These are phyloP conservation scores for Dryas integrifolia DNA, from an alignment of 331 rosid species.

Conservation along the genomic window DNA sequence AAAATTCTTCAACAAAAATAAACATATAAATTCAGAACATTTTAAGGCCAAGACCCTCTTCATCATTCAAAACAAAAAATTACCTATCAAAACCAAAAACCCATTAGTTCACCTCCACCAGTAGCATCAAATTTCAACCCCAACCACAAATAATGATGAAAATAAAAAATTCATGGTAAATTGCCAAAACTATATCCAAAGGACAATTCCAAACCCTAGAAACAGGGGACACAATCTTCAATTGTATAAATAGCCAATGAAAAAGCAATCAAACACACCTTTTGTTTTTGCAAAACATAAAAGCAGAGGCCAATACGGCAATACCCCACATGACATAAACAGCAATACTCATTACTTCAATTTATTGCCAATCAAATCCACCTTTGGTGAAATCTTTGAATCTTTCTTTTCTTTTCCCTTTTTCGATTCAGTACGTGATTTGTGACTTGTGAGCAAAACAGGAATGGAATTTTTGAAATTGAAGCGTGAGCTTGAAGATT, in stretches of 20 bases:
- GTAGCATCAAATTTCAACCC: slow-evolving; percentile 18
- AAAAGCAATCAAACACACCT: slow-evolving; percentile 47
- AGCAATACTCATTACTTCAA: slow-evolving; percentile 41
- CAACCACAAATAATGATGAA: slow-evolving; percentile 16
- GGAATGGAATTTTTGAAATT: slow-evolving; percentile 10
- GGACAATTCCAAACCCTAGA: slow-evolving; percentile 23
- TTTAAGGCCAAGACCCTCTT: slow-evolving; percentile 17
- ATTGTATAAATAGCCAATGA: slow-evolving; percentile 10
- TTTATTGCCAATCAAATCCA: slow-evolving; percentile 31
- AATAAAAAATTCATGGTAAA: slow-evolving; percentile 10
- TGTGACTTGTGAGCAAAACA: slow-evolving; percentile 7
- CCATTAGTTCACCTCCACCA: slow-evolving; percentile 21
- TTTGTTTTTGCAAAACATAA: slow-evolving; percentile 41
- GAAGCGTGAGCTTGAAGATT: slow-evolving; percentile 36
- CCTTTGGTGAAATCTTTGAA: slow-evolving; percentile 44
- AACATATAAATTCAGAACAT: slow-evolving; percentile 14
- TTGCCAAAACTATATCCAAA: slow-evolving; percentile 8
- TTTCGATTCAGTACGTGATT: slow-evolving; percentile 7
- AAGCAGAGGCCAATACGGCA: slow-evolving; percentile 37
- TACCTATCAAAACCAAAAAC: slow-evolving; percentile 13
- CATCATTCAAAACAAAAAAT: slow-evolving; percentile 5
- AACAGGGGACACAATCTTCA: slow-evolving; percentile 18
- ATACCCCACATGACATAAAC: slow-evolving; percentile 33
- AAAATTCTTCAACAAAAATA: neutral
- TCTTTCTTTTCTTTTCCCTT: slow-evolving; percentile 26